Conservation (phyloP, 1,284 basidiomycete species). For the Ganoderma sinense region DNA sequence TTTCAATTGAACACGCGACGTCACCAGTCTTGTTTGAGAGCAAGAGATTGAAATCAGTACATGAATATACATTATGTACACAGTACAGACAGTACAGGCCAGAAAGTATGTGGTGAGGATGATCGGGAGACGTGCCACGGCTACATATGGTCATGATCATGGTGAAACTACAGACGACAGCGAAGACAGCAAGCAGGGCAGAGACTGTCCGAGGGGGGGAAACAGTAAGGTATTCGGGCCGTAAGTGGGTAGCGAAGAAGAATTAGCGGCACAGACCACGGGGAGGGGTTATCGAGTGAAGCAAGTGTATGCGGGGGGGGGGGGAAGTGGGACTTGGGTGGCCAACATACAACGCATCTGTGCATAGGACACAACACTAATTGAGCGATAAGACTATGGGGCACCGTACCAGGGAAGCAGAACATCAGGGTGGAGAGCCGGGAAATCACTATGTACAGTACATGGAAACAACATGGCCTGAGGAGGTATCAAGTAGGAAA, state of each 20-base stretch:
- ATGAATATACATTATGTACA: constrained; percentile 28
- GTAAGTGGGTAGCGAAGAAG: not conserved
- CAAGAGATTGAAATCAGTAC: not conserved
- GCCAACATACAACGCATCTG: constrained; percentile 26
- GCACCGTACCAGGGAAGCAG: constrained; percentile 7
- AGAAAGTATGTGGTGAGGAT: constrained; percentile 14
- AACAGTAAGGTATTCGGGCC: constrained; percentile 27
- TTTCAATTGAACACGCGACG: constrained; percentile 1
- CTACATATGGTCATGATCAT: constrained; percentile 32
- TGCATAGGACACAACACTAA: constrained; percentile 32
- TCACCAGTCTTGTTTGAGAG: not conserved
- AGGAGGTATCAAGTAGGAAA: constrained; percentile 21
- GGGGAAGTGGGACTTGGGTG: not conserved
- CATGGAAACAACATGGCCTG: constrained; percentile 9
- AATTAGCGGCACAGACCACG: constrained; percentile 2
- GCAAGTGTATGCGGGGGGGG: not conserved
- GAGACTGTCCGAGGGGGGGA: constrained; percentile 25
- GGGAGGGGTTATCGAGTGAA: constrained; percentile 1
- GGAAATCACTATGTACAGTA: constrained; percentile 2
- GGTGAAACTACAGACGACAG: constrained; percentile 28
- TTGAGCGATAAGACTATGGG: constrained; percentile 38
- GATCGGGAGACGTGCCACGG: constrained; percentile 29
- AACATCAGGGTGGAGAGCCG: not conserved
- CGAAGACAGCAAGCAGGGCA: constrained; percentile 30
- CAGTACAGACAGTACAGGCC: constrained; percentile 20